Percentiles rank a stretch among this genome's conserved stretches.
Conservation (phyloP, 2,329 filamentous ascomycete species). For the Pestalotiopsis sp. region DNA sequence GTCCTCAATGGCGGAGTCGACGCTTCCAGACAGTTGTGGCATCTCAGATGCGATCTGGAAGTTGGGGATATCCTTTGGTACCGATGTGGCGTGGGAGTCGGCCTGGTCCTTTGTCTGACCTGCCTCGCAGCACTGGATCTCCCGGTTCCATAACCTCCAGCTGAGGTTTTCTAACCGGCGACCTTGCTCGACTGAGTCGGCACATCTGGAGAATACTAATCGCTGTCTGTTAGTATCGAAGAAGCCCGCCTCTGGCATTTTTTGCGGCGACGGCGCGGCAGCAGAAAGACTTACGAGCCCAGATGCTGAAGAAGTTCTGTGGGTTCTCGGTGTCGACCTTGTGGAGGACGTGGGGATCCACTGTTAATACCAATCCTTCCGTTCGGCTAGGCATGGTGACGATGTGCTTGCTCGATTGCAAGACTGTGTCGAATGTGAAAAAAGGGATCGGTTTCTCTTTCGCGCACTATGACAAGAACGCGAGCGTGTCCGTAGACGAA, state of each 20-base stretch:
- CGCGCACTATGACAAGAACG: conserved; percentile 21
- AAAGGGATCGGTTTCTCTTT: conserved; percentile 14
- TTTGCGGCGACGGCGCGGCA: background rate
- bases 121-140: conserved; percentile 84
- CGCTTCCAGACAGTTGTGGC: conserved; percentile 75
- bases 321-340: conserved; percentile 92
- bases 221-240: conserved; percentile 11
- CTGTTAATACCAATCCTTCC: conserved; percentile 83
- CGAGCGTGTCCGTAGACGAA: conserved; percentile 22
- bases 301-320: conserved; percentile 94
- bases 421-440: conserved; percentile 19
- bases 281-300: conserved; percentile 73
- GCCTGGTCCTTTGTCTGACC: conserved; percentile 51
- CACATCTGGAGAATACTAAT: conserved; percentile 89
- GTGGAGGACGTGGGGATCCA: conserved; percentile 90
- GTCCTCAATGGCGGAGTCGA: conserved; percentile 69
- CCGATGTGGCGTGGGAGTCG: conserved; percentile 40
- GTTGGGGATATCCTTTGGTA: conserved; percentile 53
- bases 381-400: conserved; percentile 78
- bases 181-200: conserved; percentile 91
- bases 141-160: conserved; percentile 93
- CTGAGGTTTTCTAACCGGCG: conserved; percentile 91
- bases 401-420: conserved; percentile 25
- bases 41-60: conserved; percentile 51
- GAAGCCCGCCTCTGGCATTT: background rate